Percentiles rank a stretch among this genome's conserved stretches.
These are phyloP conservation scores for Sporothrix euskadiensis DNA, from an alignment of 2,329 filamentous ascomycete species.

Conservation along the genomic window DNA sequence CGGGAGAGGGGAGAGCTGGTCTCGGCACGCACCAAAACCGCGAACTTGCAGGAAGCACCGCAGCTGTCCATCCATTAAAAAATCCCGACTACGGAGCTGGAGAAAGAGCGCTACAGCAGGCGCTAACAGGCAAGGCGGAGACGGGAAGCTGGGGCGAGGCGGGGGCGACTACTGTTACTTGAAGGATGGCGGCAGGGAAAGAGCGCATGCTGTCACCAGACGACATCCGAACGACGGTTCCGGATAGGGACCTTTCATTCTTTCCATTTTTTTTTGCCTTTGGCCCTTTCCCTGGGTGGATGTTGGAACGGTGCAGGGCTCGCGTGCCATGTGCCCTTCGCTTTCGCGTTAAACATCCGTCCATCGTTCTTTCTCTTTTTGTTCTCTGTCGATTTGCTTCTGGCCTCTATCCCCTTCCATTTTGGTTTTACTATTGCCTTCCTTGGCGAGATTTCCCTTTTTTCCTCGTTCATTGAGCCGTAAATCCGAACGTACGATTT, in stretches of 20 bases:
- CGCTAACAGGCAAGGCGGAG: slow-evolving; percentile 1
- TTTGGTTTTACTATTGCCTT: neutral
- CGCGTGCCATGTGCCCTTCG: neutral
- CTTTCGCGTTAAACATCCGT: neutral
- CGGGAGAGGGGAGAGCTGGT: slow-evolving; percentile 5
- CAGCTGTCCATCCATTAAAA: neutral
- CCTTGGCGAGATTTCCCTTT: neutral
- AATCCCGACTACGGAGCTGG: slow-evolving; percentile 6
- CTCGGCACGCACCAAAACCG: slow-evolving; percentile 11
- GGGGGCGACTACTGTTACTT: neutral
- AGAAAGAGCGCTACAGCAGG: neutral
- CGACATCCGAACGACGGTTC: slow-evolving; percentile 14
- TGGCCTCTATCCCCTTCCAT: neutral
- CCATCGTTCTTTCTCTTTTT: neutral
- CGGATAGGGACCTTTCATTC: neutral
- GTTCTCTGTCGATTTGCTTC: neutral
- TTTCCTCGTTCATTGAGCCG: neutral
- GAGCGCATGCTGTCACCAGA: neutral
- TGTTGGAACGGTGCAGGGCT: neutral
- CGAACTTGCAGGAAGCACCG: slow-evolving; percentile 6
- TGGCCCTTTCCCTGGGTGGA: neutral
- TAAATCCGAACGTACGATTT: slow-evolving; percentile 13
- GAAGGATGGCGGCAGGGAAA: neutral
- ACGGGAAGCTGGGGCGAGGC: slow-evolving; percentile 7
- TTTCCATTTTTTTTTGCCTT: neutral